Base-by-base conservation (phyloP, 1,284 basidiomycete genomes). In the Erythrobasidium hasegawianum region DNA sequence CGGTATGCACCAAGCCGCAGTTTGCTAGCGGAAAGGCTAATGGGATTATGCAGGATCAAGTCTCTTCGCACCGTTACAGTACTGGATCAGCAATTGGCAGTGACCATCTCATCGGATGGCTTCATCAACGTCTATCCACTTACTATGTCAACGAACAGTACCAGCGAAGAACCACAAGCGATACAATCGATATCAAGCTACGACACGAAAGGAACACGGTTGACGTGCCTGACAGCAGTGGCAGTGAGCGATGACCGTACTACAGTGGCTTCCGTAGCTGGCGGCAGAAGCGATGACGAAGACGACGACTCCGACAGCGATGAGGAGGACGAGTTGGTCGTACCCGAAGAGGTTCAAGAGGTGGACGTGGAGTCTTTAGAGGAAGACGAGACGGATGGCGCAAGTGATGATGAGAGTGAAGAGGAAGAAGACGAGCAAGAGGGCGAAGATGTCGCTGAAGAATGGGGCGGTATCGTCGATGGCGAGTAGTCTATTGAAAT, bases 41-140 rank as follows among this genome's bases (percentile, higher is more conserved):
- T 38, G 9, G 2, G 14, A 2, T 22, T 54, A 1, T 24, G 41
- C 14, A 57, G 47, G 18, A 60, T 69, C 29, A 57, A 65, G 20
- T 41, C 55, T 2, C 14, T 67, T 2, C 47, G 45, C n/a, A 29
- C 54, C 27, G 61, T 57, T 45, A 10, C 22, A n/a, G 20, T 40
- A 16, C 58, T 55, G 14, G 49, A 43, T 45, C 59, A 60, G 18
- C 47, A n/a, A 33, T 24, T 92, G 20, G 82, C 85, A 11, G 83
- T 84, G 64, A 88, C 89, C 2, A 85, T 84, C 13, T 93, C 90
- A 0, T 90, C 90, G 0, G 91, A 94, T 70, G 91, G 91, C 9
- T 84, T 84, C 61, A 85, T 94, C 71, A 84, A 86, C 72, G 75
- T 93, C 13, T 91, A 88, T 76, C 87, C 94, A 76, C 78, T 93